A percentile compares a stretch with the other conserved stretches of the same genome.
Evolutionary conservation across 768 basidiomycete genomes (phyloP).

Genomic region (Suillus spraguei): DNA sequence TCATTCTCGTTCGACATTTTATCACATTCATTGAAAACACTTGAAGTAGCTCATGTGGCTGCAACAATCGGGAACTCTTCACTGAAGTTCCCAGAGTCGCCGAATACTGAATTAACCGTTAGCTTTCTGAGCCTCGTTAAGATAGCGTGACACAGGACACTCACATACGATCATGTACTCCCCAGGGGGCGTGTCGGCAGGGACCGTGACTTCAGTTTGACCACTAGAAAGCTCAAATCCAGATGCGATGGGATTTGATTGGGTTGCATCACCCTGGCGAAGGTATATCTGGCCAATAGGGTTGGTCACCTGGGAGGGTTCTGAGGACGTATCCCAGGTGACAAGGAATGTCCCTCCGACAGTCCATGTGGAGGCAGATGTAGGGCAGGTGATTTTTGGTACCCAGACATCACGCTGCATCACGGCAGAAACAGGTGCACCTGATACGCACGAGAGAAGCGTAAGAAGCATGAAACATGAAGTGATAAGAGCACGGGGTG

Average conservation of each 20-base stretch:
- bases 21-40: background rate
- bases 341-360: constrained; percentile 43
- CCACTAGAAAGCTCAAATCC: constrained; percentile 41
- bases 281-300: constrained; percentile 43
- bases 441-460: constrained; percentile 30
- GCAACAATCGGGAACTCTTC: constrained; percentile 43
- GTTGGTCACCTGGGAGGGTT: constrained; percentile 53
- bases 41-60: constrained; percentile 13
- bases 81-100: constrained; percentile 56
- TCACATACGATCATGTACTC: constrained; percentile 47
- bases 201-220: constrained; percentile 38
- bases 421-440: constrained; percentile 29
- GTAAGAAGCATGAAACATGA: constrained; percentile 17
- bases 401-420: constrained; percentile 49
- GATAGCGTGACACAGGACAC: constrained; percentile 21
- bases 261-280: too few species aligned
- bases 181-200: constrained; percentile 37
- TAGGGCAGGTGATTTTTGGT: constrained; percentile 44
- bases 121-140: background rate
- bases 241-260: constrained; percentile 41
- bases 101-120: constrained; percentile 43
- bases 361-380: constrained; percentile 40
- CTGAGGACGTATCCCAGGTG: constrained; percentile 46
- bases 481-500: constrained; percentile 11
- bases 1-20: background rate